Evolutionary conservation across 345 rosid species (phyloP).

Genomic region (Garcia nutans): DNA sequence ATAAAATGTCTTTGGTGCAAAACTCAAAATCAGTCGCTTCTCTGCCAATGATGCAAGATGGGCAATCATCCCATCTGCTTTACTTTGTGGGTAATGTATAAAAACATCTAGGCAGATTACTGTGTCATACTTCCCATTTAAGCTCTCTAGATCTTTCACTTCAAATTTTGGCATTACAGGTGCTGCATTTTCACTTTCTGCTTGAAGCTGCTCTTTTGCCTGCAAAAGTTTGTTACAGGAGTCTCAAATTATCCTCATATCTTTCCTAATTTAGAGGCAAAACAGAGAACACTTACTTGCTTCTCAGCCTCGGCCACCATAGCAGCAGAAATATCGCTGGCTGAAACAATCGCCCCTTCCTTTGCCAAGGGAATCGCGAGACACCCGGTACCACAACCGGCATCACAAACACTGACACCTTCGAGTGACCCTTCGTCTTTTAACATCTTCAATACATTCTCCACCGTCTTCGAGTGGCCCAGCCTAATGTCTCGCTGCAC

Average conservation of each 20-base stretch:
- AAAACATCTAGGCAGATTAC: conserved; percentile 89
- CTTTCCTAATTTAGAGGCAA: background rate
- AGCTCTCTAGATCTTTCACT: conserved; percentile 82
- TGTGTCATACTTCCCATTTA: conserved; percentile 69
- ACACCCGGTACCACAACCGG: conserved; percentile 85
- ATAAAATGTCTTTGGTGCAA: conserved; percentile 90
- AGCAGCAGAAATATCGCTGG: conserved; percentile 89
- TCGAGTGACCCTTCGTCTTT: conserved; percentile 66
- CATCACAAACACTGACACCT: conserved; percentile 87
- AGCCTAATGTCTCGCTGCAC: conserved; percentile 80
- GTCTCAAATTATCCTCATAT: background rate
- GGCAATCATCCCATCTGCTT: conserved; percentile 92
- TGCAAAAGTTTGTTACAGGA: conserved; percentile 14
- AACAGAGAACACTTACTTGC: conserved; percentile 39
- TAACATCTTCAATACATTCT: conserved; percentile 67
- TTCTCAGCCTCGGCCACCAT: conserved; percentile 91
- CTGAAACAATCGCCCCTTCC: conserved; percentile 81
- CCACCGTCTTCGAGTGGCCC: conserved; percentile 86
- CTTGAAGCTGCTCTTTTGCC: conserved; percentile 67
- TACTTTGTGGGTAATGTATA: conserved; percentile 90
- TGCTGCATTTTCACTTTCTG: conserved; percentile 26
- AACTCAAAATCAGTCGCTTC: conserved; percentile 72
- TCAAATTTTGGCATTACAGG: conserved; percentile 62
- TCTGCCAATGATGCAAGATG: conserved; percentile 93
- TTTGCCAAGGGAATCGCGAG: conserved; percentile 80